These are phyloP conservation scores for Phytophthora cryptogea DNA, from an alignment of 352 stramenopile species.

Conservation along the genomic window DNA sequence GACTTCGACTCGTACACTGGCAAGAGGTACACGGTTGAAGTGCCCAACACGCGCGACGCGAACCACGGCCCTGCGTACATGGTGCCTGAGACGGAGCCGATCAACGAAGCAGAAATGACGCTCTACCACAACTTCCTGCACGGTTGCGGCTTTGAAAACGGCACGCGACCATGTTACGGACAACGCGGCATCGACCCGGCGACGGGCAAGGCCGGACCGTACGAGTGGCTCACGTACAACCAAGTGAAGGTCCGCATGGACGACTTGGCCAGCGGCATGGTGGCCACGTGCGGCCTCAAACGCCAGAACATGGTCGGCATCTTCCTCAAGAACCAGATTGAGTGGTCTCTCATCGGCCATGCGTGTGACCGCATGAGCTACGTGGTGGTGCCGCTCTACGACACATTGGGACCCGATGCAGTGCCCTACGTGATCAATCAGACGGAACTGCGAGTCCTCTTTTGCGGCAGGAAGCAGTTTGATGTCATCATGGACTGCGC, in stretches of 20 bases:
- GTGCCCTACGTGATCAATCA: constrained; percentile 58
- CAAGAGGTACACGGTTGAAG: constrained; percentile 36
- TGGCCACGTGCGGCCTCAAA: constrained; percentile 25
- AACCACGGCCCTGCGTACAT: constrained; percentile 38
- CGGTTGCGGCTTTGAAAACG: constrained; percentile 28
- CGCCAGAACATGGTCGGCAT: constrained; percentile 52
- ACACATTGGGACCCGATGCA: constrained; percentile 52
- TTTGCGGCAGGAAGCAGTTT: constrained; percentile 47
- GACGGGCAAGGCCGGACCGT: constrained; percentile 36
- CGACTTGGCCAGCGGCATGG: constrained; percentile 38
- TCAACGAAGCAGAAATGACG: constrained; percentile 34
- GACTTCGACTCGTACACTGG: constrained; percentile 52
- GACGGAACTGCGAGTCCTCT: constrained; percentile 43
- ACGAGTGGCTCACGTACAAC: constrained; percentile 62
- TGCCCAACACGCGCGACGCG: constrained; percentile 34
- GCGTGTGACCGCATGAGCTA: constrained; percentile 47
- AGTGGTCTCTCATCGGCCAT: constrained; percentile 44
- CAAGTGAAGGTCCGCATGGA: constrained; percentile 40
- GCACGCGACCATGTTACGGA: constrained; percentile 28
- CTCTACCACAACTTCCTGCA: constrained; percentile 43
- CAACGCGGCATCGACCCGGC: constrained; percentile 38
- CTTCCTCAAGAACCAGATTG: constrained; percentile 48
- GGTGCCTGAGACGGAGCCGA: constrained; percentile 21
- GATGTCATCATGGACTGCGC: constrained; percentile 36
- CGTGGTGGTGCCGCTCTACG: constrained; percentile 54